These are phyloP conservation scores for Mariannaea elegans DNA, from an alignment of 2,329 filamentous ascomycete genomes.

Conservation along the genomic window DNA sequence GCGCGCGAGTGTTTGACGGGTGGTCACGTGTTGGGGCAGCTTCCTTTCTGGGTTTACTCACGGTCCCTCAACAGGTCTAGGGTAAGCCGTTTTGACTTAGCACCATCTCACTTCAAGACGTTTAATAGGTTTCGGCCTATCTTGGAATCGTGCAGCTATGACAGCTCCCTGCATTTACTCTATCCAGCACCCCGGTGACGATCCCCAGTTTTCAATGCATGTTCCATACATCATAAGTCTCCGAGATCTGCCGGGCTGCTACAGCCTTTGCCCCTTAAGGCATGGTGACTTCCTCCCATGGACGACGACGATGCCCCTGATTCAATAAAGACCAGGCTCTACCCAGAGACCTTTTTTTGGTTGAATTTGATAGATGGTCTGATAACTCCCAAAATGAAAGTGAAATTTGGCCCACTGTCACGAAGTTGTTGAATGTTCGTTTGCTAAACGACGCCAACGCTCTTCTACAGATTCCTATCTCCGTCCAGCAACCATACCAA, in stretches of 20 bases:
- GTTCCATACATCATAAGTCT: neutral
- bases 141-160: constrained; percentile 12
- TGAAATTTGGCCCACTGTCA: neutral
- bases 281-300: neutral
- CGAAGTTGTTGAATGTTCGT: neutral
- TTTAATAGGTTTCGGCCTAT: constrained; percentile 8
- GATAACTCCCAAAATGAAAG: neutral
- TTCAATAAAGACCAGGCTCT: neutral
- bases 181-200: constrained; percentile 7
- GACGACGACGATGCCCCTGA: constrained; percentile 1
- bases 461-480: neutral
- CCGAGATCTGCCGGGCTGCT: constrained; percentile 11
- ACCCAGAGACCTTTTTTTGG: neutral
- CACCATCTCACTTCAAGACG: constrained; percentile 1
- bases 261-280: constrained; percentile 13
- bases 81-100: constrained; percentile 4
- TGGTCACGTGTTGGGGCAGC: constrained; percentile 21
- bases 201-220: constrained; percentile 14
- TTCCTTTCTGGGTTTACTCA: no score
- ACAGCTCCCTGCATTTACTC: constrained; percentile 19
- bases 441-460: neutral
- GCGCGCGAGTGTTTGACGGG: constrained; percentile 18
- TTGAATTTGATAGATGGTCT: neutral
- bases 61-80: neutral
- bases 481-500: neutral